These are phyloP conservation scores for Colletotrichum navitas DNA, from an alignment of 2,329 filamentous ascomycete genomes.

Conservation along the genomic window DNA sequence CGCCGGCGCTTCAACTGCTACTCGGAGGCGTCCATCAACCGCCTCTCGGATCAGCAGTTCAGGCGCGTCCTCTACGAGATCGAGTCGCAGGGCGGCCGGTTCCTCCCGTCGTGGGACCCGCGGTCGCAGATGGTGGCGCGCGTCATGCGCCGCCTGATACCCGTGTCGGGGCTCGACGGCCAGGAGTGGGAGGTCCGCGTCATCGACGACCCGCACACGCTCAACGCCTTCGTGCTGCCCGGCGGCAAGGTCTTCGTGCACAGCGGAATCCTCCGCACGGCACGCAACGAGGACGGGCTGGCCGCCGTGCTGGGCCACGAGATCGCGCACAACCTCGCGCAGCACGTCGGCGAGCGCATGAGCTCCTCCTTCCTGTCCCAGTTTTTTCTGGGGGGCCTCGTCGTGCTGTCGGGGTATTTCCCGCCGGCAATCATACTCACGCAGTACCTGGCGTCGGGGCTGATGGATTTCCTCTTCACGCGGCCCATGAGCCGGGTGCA, in stretches of 20 bases:
- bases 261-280: conserved; percentile 78
- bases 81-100: conserved; percentile 62
- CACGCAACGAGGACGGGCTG: conserved; percentile 74
- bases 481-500: conserved; percentile 78
- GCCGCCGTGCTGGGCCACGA: conserved; percentile 84
- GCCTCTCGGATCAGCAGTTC: conserved; percentile 66
- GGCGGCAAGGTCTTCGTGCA: conserved; percentile 86
- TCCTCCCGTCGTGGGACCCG: conserved; percentile 71
- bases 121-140: conserved; percentile 68
- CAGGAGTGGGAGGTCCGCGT: conserved; percentile 79
- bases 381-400: conserved; percentile 62
- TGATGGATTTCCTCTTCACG: conserved; percentile 74
- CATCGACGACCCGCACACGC: conserved; percentile 72
- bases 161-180: conserved; percentile 71
- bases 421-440: conserved; percentile 58
- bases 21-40: conserved; percentile 65
- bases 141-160: conserved; percentile 76
- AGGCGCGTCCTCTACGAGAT: conserved; percentile 68
- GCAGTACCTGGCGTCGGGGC: conserved; percentile 57
- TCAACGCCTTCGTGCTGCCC: conserved; percentile 83
- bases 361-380: conserved; percentile 66
- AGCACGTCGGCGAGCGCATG: conserved; percentile 75
- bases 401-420: conserved; percentile 61
- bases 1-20: conserved; percentile 81
- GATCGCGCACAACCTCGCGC: conserved; percentile 81